A percentile compares a stretch with the other conserved stretches of the same genome.
Evolutionary conservation across 352 stramenopile genomes (phyloP).

Genomic region (Globisporangium abappressorium): DNA sequence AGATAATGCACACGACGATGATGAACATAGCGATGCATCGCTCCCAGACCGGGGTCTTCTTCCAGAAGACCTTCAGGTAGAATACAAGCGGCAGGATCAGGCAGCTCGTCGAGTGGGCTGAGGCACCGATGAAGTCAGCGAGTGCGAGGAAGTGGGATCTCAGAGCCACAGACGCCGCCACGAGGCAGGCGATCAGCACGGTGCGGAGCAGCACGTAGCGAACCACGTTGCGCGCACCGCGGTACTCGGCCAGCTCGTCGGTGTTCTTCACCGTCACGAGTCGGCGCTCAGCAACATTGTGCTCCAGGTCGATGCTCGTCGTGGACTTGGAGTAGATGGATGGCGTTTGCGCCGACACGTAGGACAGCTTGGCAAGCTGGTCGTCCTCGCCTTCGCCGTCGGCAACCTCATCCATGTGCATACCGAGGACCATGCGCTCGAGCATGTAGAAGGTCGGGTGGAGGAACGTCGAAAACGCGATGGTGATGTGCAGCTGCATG

Average conservation of each 20-base stretch:
- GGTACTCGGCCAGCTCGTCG: constrained; percentile 19
- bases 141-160: constrained; percentile 23
- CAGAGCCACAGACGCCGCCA: constrained; percentile 19
- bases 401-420: constrained; percentile 24
- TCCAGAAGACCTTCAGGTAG: constrained; percentile 32
- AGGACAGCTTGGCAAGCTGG: constrained; percentile 11
- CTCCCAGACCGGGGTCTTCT: constrained; percentile 23
- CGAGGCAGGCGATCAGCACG: constrained; percentile 20
- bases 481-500: constrained; percentile 54
- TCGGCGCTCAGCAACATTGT: constrained; percentile 6
- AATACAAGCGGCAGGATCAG: constrained; percentile 33
- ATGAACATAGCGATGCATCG: constrained; percentile 18
- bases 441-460: constrained; percentile 49
- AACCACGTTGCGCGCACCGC: constrained; percentile 19
- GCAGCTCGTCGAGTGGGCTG: constrained; percentile 23
- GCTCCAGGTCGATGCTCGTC: constrained; percentile 17
- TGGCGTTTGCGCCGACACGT: constrained; percentile 13
- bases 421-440: constrained; percentile 41
- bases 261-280: constrained; percentile 7
- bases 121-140: constrained; percentile 30
- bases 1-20: constrained; percentile 21
- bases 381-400: background rate
- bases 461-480: constrained; percentile 47
- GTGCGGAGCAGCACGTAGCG: constrained; percentile 24
- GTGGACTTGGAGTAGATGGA: constrained; percentile 20